Evolutionary conservation across 306 rosid genomes (phyloP).

Genomic region (Cicer chorassanicum): DNA sequence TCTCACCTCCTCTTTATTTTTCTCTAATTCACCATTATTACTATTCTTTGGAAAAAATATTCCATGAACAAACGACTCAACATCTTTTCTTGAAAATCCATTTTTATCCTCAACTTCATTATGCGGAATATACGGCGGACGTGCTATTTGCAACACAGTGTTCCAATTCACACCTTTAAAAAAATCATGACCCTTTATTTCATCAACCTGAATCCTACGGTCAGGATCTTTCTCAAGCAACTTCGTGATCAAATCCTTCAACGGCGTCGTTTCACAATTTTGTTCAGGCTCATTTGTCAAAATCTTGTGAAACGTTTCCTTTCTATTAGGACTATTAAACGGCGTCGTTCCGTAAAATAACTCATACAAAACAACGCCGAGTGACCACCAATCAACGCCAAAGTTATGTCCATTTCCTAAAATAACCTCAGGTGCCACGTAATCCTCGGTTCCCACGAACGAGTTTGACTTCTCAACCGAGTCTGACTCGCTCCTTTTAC

Average conservation of each 20-base stretch:
- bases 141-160: constrained; percentile 49
- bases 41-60: constrained; percentile 51
- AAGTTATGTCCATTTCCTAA: constrained; percentile 76
- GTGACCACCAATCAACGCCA: constrained; percentile 95
- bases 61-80: constrained; percentile 65
- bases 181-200: constrained; percentile 73
- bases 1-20: neutral
- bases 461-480: constrained; percentile 81
- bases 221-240: constrained; percentile 71
- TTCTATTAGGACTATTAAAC: constrained; percentile 66
- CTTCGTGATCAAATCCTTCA: constrained; percentile 63
- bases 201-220: constrained; percentile 62
- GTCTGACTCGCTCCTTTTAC: constrained; percentile 41
- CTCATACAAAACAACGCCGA: constrained; percentile 75
- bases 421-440: constrained; percentile 88
- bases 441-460: constrained; percentile 96
- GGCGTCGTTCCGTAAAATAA: constrained; percentile 81
- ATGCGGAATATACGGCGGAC: constrained; percentile 81
- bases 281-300: constrained; percentile 55
- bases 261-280: constrained; percentile 57
- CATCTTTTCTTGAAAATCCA: constrained; percentile 49
- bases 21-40: neutral
- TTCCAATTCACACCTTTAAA: constrained; percentile 69
- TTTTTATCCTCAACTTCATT: constrained; percentile 44
- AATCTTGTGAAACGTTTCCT: constrained; percentile 74